Conservation (phyloP, 2,329 filamentous ascomycete species). For the Didymella segeticola region DNA sequence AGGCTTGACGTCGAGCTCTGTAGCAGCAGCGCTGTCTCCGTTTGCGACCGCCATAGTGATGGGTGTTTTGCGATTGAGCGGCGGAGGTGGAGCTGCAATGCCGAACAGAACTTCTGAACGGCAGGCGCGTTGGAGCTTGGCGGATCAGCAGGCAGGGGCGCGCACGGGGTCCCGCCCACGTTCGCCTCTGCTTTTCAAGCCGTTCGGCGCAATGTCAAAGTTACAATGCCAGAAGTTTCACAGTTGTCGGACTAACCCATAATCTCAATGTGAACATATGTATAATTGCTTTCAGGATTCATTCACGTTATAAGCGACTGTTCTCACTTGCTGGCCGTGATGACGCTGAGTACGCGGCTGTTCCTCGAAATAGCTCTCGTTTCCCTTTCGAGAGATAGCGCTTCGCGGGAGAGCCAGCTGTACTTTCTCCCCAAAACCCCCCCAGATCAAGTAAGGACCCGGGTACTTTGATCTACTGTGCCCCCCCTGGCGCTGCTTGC, state of each 20-base stretch:
- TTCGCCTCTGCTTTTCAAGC: conserved; percentile 8
- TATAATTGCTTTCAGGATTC: background rate
- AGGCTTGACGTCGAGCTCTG: conserved; percentile 62
- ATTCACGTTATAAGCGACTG: too few species aligned
- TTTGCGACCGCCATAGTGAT: conserved; percentile 40
- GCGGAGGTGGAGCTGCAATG: conserved; percentile 15
- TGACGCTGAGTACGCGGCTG: conserved; percentile 16
- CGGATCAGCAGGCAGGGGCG: conserved; percentile 16
- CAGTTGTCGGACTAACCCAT: background rate
- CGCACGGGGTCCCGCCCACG: conserved; percentile 4
- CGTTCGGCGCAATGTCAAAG: background rate
- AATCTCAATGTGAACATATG: background rate
- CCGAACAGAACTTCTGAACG: conserved; percentile 14
- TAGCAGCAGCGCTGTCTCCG: conserved; percentile 25
- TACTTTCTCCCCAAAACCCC: conserved; percentile 30
- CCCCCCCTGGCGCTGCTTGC: conserved; percentile 32
- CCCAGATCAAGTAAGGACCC: conserved; percentile 29
- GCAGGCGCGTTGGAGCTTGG: conserved; percentile 12
- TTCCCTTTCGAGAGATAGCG: conserved; percentile 29
- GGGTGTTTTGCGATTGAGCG: conserved; percentile 13
- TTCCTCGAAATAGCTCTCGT: conserved; percentile 29
- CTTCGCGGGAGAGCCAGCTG: conserved; percentile 33
- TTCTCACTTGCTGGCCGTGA: conserved; percentile 1
- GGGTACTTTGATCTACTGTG: conserved; percentile 32
- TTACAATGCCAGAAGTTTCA: background rate